Evolutionary conservation across 2,329 filamentous ascomycete species (phyloP).

Genomic region (Diaporthe vaccinii): DNA sequence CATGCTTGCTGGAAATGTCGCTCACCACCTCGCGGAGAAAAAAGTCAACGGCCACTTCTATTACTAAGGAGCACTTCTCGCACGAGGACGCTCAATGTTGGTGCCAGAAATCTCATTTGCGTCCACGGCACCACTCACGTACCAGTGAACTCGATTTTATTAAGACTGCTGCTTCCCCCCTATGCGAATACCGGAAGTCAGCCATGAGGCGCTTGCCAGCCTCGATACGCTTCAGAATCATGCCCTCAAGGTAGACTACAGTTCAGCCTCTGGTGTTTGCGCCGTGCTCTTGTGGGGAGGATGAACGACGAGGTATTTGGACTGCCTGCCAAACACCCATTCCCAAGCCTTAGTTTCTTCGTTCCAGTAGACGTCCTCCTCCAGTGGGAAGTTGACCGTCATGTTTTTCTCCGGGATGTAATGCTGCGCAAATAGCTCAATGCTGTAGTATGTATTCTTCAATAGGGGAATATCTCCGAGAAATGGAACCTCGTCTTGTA

Average conservation of each 20-base stretch:
- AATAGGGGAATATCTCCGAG: slow-evolving; percentile 61
- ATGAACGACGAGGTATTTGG: slow-evolving; percentile 56
- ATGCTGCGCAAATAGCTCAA: slow-evolving; percentile 63
- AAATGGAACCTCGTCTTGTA: slow-evolving; percentile 61
- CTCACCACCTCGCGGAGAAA: neutral
- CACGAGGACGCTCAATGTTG: neutral
- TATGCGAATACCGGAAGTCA: too few relatives aligned
- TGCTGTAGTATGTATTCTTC: slow-evolving; percentile 62
- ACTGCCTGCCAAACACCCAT: slow-evolving; percentile 64
- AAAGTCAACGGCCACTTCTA: neutral
- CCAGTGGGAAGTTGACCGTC: slow-evolving; percentile 61
- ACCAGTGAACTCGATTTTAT: too few relatives aligned
- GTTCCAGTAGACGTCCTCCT: slow-evolving; percentile 65
- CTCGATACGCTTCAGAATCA: neutral
- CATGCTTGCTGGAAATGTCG: neutral
- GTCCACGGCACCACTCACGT: neutral
- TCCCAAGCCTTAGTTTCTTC: slow-evolving; percentile 56
- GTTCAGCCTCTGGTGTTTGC: neutral
- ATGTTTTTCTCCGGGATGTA: slow-evolving; percentile 60
- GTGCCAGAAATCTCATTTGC: neutral
- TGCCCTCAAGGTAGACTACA: neutral
- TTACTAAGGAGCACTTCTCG: too few relatives aligned
- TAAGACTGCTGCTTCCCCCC: neutral
- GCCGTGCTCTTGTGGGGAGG: slow-evolving; percentile 4
- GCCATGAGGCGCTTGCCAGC: neutral